Evolutionary conservation across 2,329 filamentous ascomycete genomes (phyloP).

Genomic region (Trichoderma aggressivum): DNA sequence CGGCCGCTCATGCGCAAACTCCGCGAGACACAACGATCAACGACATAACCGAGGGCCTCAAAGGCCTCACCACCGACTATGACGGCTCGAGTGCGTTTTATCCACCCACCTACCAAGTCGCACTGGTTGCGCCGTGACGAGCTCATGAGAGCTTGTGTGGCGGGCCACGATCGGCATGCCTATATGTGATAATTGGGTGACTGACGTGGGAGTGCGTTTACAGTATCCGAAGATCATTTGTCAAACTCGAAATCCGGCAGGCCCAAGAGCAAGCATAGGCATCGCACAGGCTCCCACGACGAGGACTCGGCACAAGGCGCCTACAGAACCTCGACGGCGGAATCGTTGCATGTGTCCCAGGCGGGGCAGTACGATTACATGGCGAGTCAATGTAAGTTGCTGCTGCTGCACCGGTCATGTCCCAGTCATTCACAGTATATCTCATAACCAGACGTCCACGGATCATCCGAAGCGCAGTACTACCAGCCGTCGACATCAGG

Average conservation of each 20-base stretch:
- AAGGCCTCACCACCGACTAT: constrained; percentile 12
- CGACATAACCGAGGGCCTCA: constrained; percentile 16
- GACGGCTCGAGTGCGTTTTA: constrained; percentile 17
- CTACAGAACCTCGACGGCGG: constrained; percentile 12
- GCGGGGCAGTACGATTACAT: constrained; percentile 14
- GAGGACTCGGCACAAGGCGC: constrained; percentile 7
- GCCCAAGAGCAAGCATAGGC: constrained; percentile 19
- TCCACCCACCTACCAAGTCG: not conserved
- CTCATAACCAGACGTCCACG: constrained; percentile 16
- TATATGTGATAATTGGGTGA: not conserved
- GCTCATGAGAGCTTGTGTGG: not conserved
- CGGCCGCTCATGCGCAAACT: constrained; percentile 19
- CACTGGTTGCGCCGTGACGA: not conserved
- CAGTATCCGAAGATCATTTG: constrained; percentile 14
- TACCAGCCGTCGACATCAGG: constrained; percentile 17
- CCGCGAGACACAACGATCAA: constrained; percentile 19
- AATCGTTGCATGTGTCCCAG: constrained; percentile 13
- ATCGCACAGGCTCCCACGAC: constrained; percentile 16
- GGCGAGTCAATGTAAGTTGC: constrained; percentile 17
- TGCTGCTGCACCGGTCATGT: not conserved
- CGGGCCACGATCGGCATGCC: not conserved
- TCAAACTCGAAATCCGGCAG: constrained; percentile 14
- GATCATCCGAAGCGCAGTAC: constrained; percentile 12
- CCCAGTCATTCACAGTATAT: constrained; percentile 3
- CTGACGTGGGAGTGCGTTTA: not conserved